Percentiles rank a stretch among this genome's conserved stretches.
Conservation (phyloP, 169 alveolate genomes). For the Eimeria falciformis region DNA sequence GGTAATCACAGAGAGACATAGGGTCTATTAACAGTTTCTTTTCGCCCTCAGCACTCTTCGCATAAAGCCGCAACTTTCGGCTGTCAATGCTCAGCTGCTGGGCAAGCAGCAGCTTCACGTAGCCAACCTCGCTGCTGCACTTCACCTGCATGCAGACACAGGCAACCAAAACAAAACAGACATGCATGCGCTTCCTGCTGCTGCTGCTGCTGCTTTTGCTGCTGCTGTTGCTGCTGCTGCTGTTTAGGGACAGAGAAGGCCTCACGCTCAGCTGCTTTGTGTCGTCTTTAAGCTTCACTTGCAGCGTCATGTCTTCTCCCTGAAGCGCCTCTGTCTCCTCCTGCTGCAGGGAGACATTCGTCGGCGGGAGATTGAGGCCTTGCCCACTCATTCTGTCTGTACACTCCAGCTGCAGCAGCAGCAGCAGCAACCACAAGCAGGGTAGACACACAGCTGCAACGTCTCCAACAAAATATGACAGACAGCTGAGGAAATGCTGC, state of each 20-base stretch:
- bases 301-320: constrained; percentile 57
- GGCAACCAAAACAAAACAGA: background rate
- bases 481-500: background rate
- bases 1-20: constrained; percentile 82
- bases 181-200: background rate
- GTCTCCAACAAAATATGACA: background rate
- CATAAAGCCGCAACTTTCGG: constrained; percentile 72
- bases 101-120: constrained; percentile 81
- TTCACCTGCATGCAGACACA: constrained; percentile 64
- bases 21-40: constrained; percentile 79
- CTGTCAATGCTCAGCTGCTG: constrained; percentile 74
- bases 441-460: constrained; percentile 26
- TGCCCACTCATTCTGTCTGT: constrained; percentile 38
- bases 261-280: constrained; percentile 17
- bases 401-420: constrained; percentile 37
- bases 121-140: constrained; percentile 83
- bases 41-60: constrained; percentile 40
- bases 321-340: constrained; percentile 51
- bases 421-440: constrained; percentile 12
- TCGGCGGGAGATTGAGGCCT: constrained; percentile 59
- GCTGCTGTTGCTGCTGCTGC: constrained; percentile 6
- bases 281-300: background rate
- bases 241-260: background rate
- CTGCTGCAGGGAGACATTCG: constrained; percentile 40
- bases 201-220: background rate